Percentiles rank a stretch among this genome's conserved stretches.
These are phyloP conservation scores for Choanephora cucurbitarum DNA, from an alignment of 371 early-diverging fungal genomes.

Conservation along the genomic window DNA sequence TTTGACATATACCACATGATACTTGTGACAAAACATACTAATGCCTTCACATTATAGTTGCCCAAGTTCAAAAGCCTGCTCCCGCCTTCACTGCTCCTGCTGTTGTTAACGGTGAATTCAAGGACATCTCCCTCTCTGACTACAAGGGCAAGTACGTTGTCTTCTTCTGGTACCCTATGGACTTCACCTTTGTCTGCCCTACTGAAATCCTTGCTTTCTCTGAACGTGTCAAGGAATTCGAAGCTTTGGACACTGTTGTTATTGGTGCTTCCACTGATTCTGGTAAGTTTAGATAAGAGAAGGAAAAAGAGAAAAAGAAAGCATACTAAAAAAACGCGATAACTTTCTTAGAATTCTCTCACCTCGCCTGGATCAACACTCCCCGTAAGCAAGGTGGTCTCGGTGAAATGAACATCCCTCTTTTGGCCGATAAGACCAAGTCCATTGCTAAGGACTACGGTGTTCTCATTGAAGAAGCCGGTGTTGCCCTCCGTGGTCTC, in stretches of 20 bases:
- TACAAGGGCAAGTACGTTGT: conserved; percentile 80
- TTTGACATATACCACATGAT: neutral
- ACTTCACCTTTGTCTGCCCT: conserved; percentile 85
- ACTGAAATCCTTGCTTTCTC: conserved; percentile 92
- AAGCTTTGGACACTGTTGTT: conserved; percentile 70
- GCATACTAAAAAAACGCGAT: neutral
- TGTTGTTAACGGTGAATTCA: conserved; percentile 79
- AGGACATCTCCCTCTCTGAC: conserved; percentile 78
- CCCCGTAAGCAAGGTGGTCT: conserved; percentile 84
- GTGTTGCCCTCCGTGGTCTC: conserved; percentile 58
- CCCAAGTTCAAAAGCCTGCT: conserved; percentile 41
- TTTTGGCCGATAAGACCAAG: conserved; percentile 73
- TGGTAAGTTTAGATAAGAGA: neutral
- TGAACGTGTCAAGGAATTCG: conserved; percentile 86
- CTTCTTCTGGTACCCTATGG: conserved; percentile 55
- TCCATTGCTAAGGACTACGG: conserved; percentile 71
- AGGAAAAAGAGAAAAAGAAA: neutral
- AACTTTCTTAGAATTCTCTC: conserved; percentile 16
- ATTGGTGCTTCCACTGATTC: conserved; percentile 47
- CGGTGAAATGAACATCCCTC: conserved; percentile 80
- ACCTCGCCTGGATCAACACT: conserved; percentile 59
- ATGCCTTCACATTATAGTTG: conserved; percentile 1
- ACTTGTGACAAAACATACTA: neutral
- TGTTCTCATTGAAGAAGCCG: conserved; percentile 68
- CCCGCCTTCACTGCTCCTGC: conserved; percentile 78